Conservation (phyloP, 1,139 yeast genomes). For the Hemisphaericaspora subhashii region DNA sequence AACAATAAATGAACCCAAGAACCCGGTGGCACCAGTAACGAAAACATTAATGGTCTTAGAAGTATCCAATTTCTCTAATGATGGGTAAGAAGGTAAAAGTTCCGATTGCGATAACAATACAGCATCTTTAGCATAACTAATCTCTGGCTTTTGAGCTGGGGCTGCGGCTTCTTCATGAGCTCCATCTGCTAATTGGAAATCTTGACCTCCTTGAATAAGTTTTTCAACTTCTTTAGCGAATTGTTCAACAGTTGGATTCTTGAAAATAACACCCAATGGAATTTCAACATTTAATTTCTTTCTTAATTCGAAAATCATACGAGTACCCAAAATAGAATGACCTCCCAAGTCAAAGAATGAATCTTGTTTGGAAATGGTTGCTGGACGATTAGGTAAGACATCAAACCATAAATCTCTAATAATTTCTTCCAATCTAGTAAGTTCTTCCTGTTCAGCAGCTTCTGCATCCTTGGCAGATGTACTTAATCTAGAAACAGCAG, state of each 20-base stretch:
- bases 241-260: conserved; percentile 77
- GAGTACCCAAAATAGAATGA: conserved; percentile 92
- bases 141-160: conserved; percentile 22
- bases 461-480: conserved; percentile 34
- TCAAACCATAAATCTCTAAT: conserved; percentile 83
- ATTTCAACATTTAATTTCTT: conserved; percentile 74
- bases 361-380: conserved; percentile 71
- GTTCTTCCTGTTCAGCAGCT: conserved; percentile 39
- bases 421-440: conserved; percentile 63
- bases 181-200: conserved; percentile 43
- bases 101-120: conserved; percentile 46
- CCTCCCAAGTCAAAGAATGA: conserved; percentile 98
- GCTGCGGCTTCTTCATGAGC: conserved; percentile 7
- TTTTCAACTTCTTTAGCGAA: conserved; percentile 75
- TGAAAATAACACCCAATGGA: conserved; percentile 88
- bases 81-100: conserved; percentile 42
- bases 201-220: conserved; percentile 49
- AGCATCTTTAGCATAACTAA: conserved; percentile 79
- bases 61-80: conserved; percentile 28
- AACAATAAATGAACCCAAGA: conserved; percentile 85
- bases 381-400: conserved; percentile 83
- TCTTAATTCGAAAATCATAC: conserved; percentile 92
- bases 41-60: conserved; percentile 61
- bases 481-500: conserved; percentile 55
- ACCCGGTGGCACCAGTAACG: conserved; percentile 95